phyloP scores from a whole-genome alignment of 306 rosid genomes.

The Crataegus laevigata region DNA sequence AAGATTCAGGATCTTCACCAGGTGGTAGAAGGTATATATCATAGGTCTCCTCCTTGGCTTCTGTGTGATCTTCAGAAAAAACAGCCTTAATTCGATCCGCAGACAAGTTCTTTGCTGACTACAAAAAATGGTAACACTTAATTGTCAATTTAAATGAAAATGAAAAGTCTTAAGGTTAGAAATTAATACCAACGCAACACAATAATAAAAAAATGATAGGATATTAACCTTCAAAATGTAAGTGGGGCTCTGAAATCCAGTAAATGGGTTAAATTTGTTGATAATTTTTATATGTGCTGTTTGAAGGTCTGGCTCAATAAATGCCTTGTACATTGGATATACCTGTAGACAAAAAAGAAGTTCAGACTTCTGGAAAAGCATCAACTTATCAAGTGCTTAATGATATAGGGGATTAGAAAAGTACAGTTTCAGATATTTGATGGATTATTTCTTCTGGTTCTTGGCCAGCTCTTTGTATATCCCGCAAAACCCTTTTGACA shows the following conservation, averaged over 20 bases:
- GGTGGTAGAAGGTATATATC: constrained; percentile 98
- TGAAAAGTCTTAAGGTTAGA: not conserved
- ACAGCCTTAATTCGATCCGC: constrained; percentile 66
- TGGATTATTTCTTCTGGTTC: constrained; percentile 98
- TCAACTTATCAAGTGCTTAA: constrained; percentile 9
- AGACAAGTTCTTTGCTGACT: constrained; percentile 71
- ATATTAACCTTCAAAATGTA: constrained; percentile 78
- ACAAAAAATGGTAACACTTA: constrained; percentile 25
- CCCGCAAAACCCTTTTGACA: constrained; percentile 92
- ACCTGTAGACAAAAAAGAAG: constrained; percentile 48
- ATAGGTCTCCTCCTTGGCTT: constrained; percentile 76
- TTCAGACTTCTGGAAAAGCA: constrained; percentile 21
- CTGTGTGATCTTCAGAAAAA: constrained; percentile 63
- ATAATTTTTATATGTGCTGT: constrained; percentile 89
- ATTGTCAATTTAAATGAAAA: constrained; percentile 13
- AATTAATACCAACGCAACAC: constrained; percentile 10
- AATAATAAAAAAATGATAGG: constrained; percentile 1
- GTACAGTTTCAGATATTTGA: constrained; percentile 97
- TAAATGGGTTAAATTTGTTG: constrained; percentile 94
- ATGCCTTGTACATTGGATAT: constrained; percentile 99
- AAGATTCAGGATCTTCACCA: constrained; percentile 97
- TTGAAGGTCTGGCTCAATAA: constrained; percentile 94
- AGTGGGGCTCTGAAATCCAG: constrained; percentile 94
- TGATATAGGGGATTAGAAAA: constrained; percentile 14
- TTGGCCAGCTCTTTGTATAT: constrained; percentile 96